Percentiles rank a stretch among this genome's conserved stretches.
phyloP scores from a whole-genome alignment of 192 early-diverging fungal species.

The Coemansia sp. region DNA sequence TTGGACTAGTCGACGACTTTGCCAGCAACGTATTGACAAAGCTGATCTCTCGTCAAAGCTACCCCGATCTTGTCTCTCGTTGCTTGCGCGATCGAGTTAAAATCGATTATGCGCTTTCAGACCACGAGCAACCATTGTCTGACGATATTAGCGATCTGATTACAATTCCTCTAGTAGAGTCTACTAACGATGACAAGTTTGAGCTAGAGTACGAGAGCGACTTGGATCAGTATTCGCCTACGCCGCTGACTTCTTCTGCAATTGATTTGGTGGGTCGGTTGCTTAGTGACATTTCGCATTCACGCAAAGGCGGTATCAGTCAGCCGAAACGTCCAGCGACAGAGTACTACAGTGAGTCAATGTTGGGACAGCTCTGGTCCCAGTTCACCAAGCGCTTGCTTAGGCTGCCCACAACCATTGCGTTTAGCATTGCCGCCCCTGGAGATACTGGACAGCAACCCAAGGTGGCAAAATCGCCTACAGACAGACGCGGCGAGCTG shows the following conservation, averaged over 20 bases:
- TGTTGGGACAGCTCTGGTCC: slow-evolving; percentile 26
- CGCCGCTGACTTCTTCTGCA: neutral
- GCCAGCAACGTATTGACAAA: slow-evolving; percentile 8
- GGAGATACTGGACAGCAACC: neutral
- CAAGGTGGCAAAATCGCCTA: neutral
- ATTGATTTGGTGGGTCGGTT: slow-evolving; percentile 21
- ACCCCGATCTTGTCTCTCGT: neutral
- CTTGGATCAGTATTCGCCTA: neutral
- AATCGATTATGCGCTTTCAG: neutral
- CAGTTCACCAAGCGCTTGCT: slow-evolving; percentile 24
- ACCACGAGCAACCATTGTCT: neutral
- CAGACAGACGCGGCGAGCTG: slow-evolving; percentile 2
- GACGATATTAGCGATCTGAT: neutral
- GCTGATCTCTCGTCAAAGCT: neutral
- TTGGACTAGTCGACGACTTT: slow-evolving; percentile 16
- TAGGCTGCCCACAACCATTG: slow-evolving; percentile 10
- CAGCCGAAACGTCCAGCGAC: neutral
- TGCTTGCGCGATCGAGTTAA: neutral
- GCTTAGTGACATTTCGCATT: slow-evolving; percentile 18
- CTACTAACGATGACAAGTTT: neutral
- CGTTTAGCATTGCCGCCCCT: slow-evolving; percentile 2
- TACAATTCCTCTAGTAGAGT: slow-evolving; percentile 6
- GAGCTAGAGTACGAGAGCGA: neutral
- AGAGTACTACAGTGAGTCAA: slow-evolving; percentile 21
- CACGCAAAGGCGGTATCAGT: neutral